Evolutionary conservation across 345 rosid genomes (phyloP).

Genomic region (Ceriops decandra): DNA sequence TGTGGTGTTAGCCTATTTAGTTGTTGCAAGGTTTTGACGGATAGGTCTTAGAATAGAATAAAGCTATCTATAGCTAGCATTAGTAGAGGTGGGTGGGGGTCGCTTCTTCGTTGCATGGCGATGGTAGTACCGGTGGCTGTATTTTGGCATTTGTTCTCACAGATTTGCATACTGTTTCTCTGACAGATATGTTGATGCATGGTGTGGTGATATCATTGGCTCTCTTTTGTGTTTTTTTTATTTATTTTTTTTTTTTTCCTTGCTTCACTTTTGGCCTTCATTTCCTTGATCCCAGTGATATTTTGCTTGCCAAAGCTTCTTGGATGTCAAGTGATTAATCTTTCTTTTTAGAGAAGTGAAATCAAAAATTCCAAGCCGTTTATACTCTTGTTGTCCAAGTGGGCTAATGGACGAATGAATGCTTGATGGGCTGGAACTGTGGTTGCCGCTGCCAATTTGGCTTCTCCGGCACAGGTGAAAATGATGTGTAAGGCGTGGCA

Average conservation of each 20-base stretch:
- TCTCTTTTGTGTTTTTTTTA: background rate
- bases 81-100: background rate
- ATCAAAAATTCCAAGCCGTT: no score
- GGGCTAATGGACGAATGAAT: no score
- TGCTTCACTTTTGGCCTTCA: background rate
- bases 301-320: no score
- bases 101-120: background rate
- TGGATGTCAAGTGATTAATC: no score
- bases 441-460: no score
- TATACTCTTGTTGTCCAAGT: no score
- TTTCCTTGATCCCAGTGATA: background rate
- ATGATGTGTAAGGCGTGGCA: no score
- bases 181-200: constrained; percentile 17
- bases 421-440: no score
- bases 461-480: no score
- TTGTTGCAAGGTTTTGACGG: background rate
- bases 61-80: background rate
- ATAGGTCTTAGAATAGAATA: background rate
- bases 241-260: no score
- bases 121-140: background rate
- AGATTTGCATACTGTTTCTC: constrained; percentile 11
- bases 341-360: no score
- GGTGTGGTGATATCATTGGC: constrained; percentile 6
- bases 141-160: constrained; percentile 1
- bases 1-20: background rate